Conservation (phyloP, 805 yeast species). For the Candida broadrunensis region DNA sequence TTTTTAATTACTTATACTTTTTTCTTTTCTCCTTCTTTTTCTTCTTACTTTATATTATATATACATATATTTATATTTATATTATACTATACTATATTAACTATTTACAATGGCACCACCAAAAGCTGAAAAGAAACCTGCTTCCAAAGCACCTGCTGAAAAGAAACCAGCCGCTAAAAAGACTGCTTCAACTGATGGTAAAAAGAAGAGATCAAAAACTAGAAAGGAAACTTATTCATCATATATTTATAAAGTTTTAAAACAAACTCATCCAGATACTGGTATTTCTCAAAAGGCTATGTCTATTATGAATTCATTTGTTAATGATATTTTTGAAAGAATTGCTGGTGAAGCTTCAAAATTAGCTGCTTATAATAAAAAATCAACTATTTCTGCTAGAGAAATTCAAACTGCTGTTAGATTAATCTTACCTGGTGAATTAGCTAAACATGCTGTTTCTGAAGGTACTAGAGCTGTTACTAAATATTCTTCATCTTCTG, state of each 20-base stretch:
- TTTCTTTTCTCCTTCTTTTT: not conserved
- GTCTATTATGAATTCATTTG: conserved; percentile 98
- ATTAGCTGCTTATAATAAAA: conserved; percentile 98
- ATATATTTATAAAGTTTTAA: conserved; percentile 96
- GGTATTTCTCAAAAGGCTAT: conserved; percentile 99
- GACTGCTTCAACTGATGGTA: conserved; percentile 70
- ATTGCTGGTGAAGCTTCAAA: conserved; percentile 97
- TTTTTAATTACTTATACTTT: not conserved
- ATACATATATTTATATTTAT: too few relatives aligned
- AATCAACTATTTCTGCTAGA: conserved; percentile 96
- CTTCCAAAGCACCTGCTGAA: conserved; percentile 97
- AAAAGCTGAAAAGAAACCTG: conserved; percentile 70
- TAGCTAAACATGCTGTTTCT: conserved; percentile 97
- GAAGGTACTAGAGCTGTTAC: conserved; percentile 99
- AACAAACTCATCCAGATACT: conserved; percentile 99
- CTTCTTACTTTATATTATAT: not conserved
- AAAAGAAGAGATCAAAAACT: conserved; percentile 90
- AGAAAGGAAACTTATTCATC: conserved; percentile 99
- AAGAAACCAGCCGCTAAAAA: conserved; percentile 91
- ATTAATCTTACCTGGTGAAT: conserved; percentile 97
- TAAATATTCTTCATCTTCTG: conserved; percentile 77
- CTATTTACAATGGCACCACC: conserved; percentile 57
- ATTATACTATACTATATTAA: not conserved
- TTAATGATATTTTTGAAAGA: conserved; percentile 97
- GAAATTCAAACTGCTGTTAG: conserved; percentile 99